phyloP scores from a whole-genome alignment of 2,329 filamentous ascomycete genomes.

The Cercospora sesami region DNA sequence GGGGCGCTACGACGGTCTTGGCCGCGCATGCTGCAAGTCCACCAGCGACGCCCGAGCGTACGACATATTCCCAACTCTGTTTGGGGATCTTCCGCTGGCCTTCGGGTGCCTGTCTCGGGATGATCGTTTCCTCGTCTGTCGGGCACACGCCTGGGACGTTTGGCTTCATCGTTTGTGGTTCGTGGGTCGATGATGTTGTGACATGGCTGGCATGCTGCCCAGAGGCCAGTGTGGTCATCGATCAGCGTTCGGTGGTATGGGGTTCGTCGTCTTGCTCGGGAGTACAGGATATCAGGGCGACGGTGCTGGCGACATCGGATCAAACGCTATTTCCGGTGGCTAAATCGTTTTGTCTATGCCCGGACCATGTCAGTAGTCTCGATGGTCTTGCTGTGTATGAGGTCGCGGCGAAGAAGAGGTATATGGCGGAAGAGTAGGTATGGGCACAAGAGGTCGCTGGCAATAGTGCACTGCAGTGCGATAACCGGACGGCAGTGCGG shows the following conservation, averaged over 20 bases:
- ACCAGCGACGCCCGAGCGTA: constrained; percentile 81
- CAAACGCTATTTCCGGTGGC: constrained; percentile 12
- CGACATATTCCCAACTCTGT: constrained; percentile 78
- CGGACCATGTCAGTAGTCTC: neutral
- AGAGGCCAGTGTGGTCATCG: constrained; percentile 32
- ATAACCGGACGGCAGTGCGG: neutral
- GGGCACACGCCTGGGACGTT: constrained; percentile 49
- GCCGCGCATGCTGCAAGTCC: constrained; percentile 89
- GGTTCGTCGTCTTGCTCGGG: constrained; percentile 12
- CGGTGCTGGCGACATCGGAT: constrained; percentile 21
- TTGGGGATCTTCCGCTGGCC: constrained; percentile 61
- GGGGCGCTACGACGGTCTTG: constrained; percentile 91
- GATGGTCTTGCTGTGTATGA: neutral
- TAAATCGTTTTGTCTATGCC: neutral
- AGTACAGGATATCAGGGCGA: constrained; percentile 10
- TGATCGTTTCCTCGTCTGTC: constrained; percentile 53
- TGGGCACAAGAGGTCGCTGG: neutral
- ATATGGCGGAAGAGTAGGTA: neutral
- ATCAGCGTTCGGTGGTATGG: constrained; percentile 15
- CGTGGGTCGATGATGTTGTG: constrained; percentile 28
- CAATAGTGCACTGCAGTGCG: neutral
- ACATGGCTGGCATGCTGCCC: constrained; percentile 34
- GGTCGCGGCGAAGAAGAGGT: neutral
- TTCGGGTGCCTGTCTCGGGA: constrained; percentile 40
- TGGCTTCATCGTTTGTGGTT: constrained; percentile 43